These are phyloP conservation scores for Boletus rufocinnamomeus DNA, from an alignment of 768 basidiomycete genomes.

Conservation along the genomic window DNA sequence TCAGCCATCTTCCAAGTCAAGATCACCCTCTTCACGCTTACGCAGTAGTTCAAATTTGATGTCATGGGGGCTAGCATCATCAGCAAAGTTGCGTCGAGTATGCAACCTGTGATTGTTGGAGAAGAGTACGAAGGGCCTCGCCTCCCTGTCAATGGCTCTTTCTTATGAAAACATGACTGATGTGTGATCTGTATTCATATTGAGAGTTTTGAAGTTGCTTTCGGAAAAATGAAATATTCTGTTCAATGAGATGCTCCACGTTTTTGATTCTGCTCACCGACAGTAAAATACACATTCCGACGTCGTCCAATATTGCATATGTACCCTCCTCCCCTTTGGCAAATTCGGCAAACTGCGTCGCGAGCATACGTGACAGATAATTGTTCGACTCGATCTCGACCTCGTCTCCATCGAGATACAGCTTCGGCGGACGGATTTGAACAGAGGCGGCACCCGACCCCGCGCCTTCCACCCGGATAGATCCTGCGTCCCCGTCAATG, in stretches of 20 bases:
- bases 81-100: slow-evolving; percentile 5
- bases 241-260: neutral
- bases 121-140: slow-evolving; percentile 6
- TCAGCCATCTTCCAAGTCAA: slow-evolving; percentile 10
- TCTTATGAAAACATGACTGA: neutral
- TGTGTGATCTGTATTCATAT: neutral
- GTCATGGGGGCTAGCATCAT: neutral
- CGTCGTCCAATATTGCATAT: neutral
- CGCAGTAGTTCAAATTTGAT: slow-evolving; percentile 2
- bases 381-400: neutral
- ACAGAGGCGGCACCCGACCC: neutral
- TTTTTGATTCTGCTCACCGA: neutral
- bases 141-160: slow-evolving; percentile 1
- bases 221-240: too few species aligned
- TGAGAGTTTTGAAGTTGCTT: neutral
- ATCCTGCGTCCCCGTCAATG: neutral
- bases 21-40: slow-evolving; percentile 5
- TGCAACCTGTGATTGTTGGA: slow-evolving; percentile 12
- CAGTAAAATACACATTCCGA: neutral
- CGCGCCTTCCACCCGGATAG: neutral
- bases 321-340: neutral
- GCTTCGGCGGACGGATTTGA: neutral
- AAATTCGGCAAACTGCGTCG: neutral
- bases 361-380: neutral
- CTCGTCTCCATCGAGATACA: neutral